Base-by-base conservation (phyloP, 1,284 basidiomycete species). In the Spongispora temasekensis region DNA sequence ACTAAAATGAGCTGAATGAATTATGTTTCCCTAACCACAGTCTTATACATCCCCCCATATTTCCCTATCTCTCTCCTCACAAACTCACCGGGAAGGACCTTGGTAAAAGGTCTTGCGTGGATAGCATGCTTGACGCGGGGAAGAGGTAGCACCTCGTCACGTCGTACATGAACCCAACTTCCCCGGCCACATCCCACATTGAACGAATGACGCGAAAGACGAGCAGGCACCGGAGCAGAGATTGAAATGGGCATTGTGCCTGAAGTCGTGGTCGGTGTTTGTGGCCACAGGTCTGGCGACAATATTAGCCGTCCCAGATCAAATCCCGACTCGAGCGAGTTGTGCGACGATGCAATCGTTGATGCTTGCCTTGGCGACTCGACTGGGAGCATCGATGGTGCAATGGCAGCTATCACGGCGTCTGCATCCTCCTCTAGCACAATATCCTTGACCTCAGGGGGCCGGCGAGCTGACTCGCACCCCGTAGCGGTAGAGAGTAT, bases 31-130 rank as follows among this genome's bases (percentile, higher is more conserved):
- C 75, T 74, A 56, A 77, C 74, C 51, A 79, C 75, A 5, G 76
- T 78, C 77, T 79, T 76, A 64, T 75, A 76, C 50, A 79, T 71
- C 30, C 64, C 73, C 34, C 73, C 72, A 5, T 55, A 61, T 19
- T 32, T 64, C 59, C 59, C 63, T 25, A 27, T 42, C 32, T 21
- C 15, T 23, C 15, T 52, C 27, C n/a, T 19, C 8, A 15, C 19
- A 35, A 32, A 8, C 12, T 10, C 42, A 27, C 23, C 21, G 34
- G 34, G 55, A 53, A 50, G 4, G 8, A 53, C 59, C 2, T 23
- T 23, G 3, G 46, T 30, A 35, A 46, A 21, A 2, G 51, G 28
- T 35, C 56, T 40, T 21, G 50, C 32, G 2, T 65, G 58, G 5
- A 42, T 5, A 10, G 57, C 57, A 3, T 37, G 31, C n/a, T 59